Evolutionary conservation across 2,329 filamentous ascomycete genomes (phyloP).

Genomic region (Albophoma yamanashiensis): DNA sequence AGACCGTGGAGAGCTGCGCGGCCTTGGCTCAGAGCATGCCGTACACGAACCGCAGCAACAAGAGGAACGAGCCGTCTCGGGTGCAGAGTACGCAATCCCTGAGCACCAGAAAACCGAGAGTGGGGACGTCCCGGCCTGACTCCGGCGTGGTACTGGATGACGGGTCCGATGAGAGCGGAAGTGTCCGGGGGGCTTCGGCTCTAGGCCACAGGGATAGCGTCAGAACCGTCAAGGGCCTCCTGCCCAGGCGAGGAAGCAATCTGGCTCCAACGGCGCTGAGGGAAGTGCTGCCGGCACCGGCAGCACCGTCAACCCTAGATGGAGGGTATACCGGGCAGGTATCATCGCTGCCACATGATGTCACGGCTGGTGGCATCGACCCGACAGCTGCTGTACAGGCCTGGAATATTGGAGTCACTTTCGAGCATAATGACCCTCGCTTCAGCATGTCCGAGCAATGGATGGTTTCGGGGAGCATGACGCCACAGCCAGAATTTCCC

Average conservation of each 20-base stretch:
- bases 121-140: constrained; percentile 20
- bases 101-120: constrained; percentile 12
- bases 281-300: constrained; percentile 8
- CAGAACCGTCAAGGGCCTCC: constrained; percentile 12
- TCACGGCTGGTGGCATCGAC: constrained; percentile 7
- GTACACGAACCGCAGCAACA: constrained; percentile 30
- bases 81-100: constrained; percentile 9
- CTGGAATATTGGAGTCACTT: constrained; percentile 18
- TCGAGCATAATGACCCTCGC: constrained; percentile 9
- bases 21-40: constrained; percentile 23
- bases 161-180: constrained; percentile 25
- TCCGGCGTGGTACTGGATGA: constrained; percentile 28
- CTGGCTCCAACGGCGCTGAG: constrained; percentile 12
- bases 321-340: constrained; percentile 5
- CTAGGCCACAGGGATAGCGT: constrained; percentile 20
- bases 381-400: constrained; percentile 13
- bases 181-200: constrained; percentile 10
- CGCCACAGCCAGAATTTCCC: constrained; percentile 13
- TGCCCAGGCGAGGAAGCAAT: constrained; percentile 11
- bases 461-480: constrained; percentile 8
- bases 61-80: constrained; percentile 20
- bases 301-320: constrained; percentile 8
- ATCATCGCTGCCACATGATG: constrained; percentile 6
- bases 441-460: constrained; percentile 14
- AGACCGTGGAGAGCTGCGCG: constrained; percentile 26